A percentile compares a stretch with the other conserved stretches of the same genome.
Conservation (phyloP, 129 eudicot species). For the Centrapalus pauciflorus region DNA sequence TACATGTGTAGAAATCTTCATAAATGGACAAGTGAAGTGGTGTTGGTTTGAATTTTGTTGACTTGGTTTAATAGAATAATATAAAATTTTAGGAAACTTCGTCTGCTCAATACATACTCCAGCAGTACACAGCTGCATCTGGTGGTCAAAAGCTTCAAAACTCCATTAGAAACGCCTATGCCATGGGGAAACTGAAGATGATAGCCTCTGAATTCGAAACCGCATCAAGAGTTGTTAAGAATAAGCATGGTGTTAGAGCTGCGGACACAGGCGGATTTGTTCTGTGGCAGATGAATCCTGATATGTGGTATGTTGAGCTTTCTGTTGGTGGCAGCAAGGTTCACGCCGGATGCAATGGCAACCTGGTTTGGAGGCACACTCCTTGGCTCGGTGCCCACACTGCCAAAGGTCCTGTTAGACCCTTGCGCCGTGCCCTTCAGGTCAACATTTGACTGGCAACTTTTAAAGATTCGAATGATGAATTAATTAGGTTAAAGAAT, state of each 20-base stretch:
- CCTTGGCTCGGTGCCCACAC: conserved; percentile 96
- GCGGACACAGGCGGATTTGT: conserved; percentile 83
- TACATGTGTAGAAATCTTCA: no score
- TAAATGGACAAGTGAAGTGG: no score
- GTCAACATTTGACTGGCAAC: conserved; percentile 22
- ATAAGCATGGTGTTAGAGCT: conserved; percentile 44
- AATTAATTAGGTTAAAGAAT: background rate
- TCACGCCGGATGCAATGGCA: conserved; percentile 89
- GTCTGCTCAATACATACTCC: conserved; percentile 87
- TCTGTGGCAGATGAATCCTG: conserved; percentile 90
- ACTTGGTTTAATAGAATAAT: background rate
- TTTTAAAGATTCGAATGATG: background rate
- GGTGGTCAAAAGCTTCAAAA: conserved; percentile 80
- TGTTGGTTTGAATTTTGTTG: background rate
- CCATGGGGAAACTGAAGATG: conserved; percentile 83
- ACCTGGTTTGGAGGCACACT: conserved; percentile 85
- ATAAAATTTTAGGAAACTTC: conserved; percentile 76
- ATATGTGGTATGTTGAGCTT: conserved; percentile 92
- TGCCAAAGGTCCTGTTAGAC: conserved; percentile 81
- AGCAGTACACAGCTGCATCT: conserved; percentile 82
- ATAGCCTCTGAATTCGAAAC: conserved; percentile 81
- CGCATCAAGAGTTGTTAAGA: conserved; percentile 56
- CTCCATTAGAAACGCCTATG: conserved; percentile 71
- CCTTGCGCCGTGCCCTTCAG: conserved; percentile 92
- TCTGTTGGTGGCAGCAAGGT: conserved; percentile 94